Base-by-base conservation (phyloP, 1,284 basidiomycete species). In the Spongiforma sp. region DNA sequence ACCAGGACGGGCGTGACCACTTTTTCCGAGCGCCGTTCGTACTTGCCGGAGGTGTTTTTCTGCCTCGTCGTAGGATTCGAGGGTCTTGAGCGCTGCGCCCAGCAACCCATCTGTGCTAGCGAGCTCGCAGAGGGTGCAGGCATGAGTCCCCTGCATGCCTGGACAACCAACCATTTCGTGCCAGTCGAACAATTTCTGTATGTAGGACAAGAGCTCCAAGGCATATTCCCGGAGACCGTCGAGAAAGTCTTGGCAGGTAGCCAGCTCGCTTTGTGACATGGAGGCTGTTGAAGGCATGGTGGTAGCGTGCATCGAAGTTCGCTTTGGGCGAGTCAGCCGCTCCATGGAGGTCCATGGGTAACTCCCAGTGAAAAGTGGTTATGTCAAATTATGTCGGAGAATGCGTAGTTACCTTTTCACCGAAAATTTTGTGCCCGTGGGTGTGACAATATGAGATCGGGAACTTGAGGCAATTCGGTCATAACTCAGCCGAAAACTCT, bases 91-190 rank as follows among this genome's bases (percentile, higher is more conserved):
- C 12, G 62, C 24, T 11, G 60, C 53, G 17, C 62, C 67, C 21
- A 71, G 10, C 50, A 71, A n/a, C 12, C 69, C 64, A 5, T 60
- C 55, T 3, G 52, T 1, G n/a, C 56, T 59, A 56, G 59, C 66
- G 21, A 73, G 57, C 7, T 64, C 60, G 33, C 69, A 71, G 46
- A 71, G 19, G 11, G 28, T 34, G 39, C 69, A 71, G n/a, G n/a
- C n/a, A n/a, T n/a, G n/a, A n/a, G n/a, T n/a, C n/a, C n/a, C n/a
- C n/a, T n/a, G n/a, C n/a, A n/a, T n/a, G n/a, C n/a, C n/a, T n/a
- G n/a, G n/a, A n/a, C n/a, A n/a, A n/a, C n/a, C n/a, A n/a, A n/a
- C n/a, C n/a, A n/a, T n/a, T n/a, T n/a, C n/a, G n/a, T n/a, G n/a
- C n/a, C 52, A 48, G 21, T 54, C 52, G 4, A 17, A 28, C 32